phyloP scores from a whole-genome alignment of 2,329 filamentous ascomycete genomes.

The Tolypocladium paradoxum region DNA sequence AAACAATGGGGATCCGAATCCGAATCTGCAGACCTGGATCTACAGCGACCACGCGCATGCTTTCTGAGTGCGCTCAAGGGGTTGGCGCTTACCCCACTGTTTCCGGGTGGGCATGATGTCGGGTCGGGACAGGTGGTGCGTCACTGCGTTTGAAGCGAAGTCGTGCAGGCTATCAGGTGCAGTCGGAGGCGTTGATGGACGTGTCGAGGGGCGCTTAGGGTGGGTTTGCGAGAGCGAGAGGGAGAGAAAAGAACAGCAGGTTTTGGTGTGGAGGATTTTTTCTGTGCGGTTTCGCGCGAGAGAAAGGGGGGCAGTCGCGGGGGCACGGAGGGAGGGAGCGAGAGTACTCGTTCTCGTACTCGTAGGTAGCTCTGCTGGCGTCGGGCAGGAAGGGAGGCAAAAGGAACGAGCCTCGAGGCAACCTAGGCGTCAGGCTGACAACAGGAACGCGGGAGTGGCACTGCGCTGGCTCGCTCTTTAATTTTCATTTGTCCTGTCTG shows the following conservation, averaged over 20 bases:
- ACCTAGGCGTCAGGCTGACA: background rate
- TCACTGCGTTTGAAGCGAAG: background rate
- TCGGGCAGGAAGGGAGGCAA: background rate
- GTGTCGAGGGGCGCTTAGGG: background rate
- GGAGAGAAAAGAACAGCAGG: background rate
- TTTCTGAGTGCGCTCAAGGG: background rate
- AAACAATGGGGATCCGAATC: background rate
- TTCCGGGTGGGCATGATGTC: conserved; percentile 33
- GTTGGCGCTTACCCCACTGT: conserved; percentile 27
- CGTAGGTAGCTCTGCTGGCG: background rate
- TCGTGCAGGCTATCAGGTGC: background rate
- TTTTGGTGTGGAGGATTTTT: background rate
- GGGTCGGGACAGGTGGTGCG: background rate
- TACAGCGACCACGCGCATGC: background rate
- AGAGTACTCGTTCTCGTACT: no score
- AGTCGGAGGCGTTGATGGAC: background rate
- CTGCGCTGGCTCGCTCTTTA: background rate
- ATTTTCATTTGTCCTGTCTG: background rate
- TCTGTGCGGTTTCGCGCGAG: background rate
- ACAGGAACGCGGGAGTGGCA: background rate
- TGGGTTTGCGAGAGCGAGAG: background rate
- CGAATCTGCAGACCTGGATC: conserved; percentile 1
- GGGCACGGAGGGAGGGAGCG: background rate
- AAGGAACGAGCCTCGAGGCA: background rate
- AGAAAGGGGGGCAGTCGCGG: background rate